phyloP scores from a whole-genome alignment of 306 rosid genomes.

The Citrullus amarus region DNA sequence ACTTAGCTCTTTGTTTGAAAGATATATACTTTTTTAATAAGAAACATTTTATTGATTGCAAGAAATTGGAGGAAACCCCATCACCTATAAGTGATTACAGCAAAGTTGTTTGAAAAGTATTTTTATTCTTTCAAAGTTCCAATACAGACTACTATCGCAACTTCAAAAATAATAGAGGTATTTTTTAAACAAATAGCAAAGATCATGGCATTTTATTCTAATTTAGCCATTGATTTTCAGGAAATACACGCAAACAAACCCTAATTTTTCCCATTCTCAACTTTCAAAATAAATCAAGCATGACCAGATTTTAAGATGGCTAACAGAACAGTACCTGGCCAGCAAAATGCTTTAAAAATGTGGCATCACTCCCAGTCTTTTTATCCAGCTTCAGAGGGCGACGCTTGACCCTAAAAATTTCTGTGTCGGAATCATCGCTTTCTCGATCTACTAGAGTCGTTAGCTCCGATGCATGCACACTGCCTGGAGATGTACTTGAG shows the following conservation, averaged over 20 bases:
- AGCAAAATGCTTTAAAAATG: constrained; percentile 34
- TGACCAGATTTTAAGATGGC: neutral
- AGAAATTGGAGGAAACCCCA: too few species aligned
- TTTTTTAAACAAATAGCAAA: too few species aligned
- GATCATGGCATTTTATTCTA: too few species aligned
- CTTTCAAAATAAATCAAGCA: neutral
- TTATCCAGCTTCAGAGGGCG: constrained; percentile 68
- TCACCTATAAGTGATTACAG: too few species aligned
- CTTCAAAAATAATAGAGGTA: too few species aligned
- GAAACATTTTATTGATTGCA: too few species aligned
- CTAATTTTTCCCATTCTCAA: neutral
- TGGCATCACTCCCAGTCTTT: constrained; percentile 26
- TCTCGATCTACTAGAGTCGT: constrained; percentile 33
- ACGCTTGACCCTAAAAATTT: constrained; percentile 84
- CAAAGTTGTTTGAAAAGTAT: too few species aligned
- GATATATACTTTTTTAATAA: too few species aligned
- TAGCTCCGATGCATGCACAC: constrained; percentile 11
- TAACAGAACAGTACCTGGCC: constrained; percentile 43
- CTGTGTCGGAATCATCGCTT: constrained; percentile 82
- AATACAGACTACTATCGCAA: too few species aligned
- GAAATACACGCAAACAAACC: neutral
- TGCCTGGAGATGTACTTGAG: constrained; percentile 6
- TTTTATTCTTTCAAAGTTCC: too few species aligned
- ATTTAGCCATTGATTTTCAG: neutral
- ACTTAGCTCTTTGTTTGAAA: too few species aligned